Conservation (phyloP, 768 basidiomycete genomes). For the Leucogyrophana mollusca region DNA sequence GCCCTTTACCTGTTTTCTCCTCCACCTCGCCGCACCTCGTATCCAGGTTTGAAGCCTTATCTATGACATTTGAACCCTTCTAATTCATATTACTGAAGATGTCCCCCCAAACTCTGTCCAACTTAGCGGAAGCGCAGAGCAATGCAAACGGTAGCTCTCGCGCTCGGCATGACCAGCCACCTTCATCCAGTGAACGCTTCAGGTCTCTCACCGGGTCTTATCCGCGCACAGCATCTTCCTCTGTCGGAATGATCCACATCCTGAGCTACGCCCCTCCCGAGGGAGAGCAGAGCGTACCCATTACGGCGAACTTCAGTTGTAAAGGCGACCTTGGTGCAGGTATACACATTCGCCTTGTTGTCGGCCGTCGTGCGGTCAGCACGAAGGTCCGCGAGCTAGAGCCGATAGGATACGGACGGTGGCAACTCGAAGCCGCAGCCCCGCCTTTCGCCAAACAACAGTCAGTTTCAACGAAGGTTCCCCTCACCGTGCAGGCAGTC, state of each 20-base stretch:
- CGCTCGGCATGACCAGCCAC: no score
- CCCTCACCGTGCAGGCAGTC: slow-evolving; percentile 63
- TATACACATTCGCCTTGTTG: slow-evolving; percentile 70
- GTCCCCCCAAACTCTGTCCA: no score
- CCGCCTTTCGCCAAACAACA: slow-evolving; percentile 49
- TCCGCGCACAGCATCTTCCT: slow-evolving; percentile 41
- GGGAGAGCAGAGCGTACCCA: slow-evolving; percentile 60
- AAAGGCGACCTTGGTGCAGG: slow-evolving; percentile 18
- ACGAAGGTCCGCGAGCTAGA: slow-evolving; percentile 62
- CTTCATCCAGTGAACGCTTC: slow-evolving; percentile 7
- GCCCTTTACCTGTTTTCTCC: no score
- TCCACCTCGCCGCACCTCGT: no score
- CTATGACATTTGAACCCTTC: no score
- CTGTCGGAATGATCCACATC: slow-evolving; percentile 58
- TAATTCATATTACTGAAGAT: no score
- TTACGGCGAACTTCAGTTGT: slow-evolving; percentile 55
- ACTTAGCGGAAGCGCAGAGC: no score
- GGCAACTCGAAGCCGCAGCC: slow-evolving; percentile 64
- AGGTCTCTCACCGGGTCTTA: slow-evolving; percentile 8
- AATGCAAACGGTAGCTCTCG: no score
- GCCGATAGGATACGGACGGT: slow-evolving; percentile 46
- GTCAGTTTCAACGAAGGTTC: slow-evolving; percentile 41
- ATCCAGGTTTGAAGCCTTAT: no score
- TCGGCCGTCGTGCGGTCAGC: slow-evolving; percentile 64
- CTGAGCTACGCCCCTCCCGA: slow-evolving; percentile 62